Conservation (phyloP, 2,329 filamentous ascomycete species). For the Fusarium robinianum region DNA sequence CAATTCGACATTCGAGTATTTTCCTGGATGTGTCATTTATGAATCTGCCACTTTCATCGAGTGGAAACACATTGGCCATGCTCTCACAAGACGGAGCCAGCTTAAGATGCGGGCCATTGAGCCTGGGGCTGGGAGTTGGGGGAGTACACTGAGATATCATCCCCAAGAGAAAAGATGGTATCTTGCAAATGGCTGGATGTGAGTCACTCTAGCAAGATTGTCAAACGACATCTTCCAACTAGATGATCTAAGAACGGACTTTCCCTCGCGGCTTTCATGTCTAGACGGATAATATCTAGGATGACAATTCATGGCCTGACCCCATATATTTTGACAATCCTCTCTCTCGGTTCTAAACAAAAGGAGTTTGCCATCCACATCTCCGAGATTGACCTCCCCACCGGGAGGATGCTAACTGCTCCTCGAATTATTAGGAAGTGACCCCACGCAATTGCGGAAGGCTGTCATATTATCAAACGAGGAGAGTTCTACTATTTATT, state of each 20-base stretch:
- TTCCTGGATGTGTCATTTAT: slow-evolving; percentile 65
- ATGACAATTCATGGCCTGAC: slow-evolving; percentile 55
- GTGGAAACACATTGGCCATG: slow-evolving; percentile 58
- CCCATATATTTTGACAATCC: slow-evolving; percentile 58
- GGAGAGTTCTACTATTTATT: slow-evolving; percentile 34
- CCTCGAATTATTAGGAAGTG: slow-evolving; percentile 45
- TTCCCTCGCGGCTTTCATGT: slow-evolving; percentile 60
- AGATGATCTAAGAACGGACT: slow-evolving; percentile 43
- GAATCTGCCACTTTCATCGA: slow-evolving; percentile 57
- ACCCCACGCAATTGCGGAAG: slow-evolving; percentile 48
- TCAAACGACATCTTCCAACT: neutral
- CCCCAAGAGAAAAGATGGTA: slow-evolving; percentile 48
- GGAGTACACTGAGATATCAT: slow-evolving; percentile 52
- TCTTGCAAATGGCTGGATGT: slow-evolving; percentile 49
- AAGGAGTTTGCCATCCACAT: slow-evolving; percentile 59
- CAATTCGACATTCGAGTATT: slow-evolving; percentile 66
- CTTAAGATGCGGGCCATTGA: slow-evolving; percentile 57
- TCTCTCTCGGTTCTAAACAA: slow-evolving; percentile 42
- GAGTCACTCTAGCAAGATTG: too few relatives aligned
- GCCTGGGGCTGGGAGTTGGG: slow-evolving; percentile 55
- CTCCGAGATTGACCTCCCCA: slow-evolving; percentile 48
- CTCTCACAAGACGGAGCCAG: slow-evolving; percentile 54
- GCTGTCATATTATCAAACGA: slow-evolving; percentile 38
- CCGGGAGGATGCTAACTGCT: slow-evolving; percentile 46
- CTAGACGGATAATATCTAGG: slow-evolving; percentile 56